These are phyloP conservation scores for Sclerotinia trifoliorum DNA, from an alignment of 2,329 filamentous ascomycete species.

Conservation along the genomic window DNA sequence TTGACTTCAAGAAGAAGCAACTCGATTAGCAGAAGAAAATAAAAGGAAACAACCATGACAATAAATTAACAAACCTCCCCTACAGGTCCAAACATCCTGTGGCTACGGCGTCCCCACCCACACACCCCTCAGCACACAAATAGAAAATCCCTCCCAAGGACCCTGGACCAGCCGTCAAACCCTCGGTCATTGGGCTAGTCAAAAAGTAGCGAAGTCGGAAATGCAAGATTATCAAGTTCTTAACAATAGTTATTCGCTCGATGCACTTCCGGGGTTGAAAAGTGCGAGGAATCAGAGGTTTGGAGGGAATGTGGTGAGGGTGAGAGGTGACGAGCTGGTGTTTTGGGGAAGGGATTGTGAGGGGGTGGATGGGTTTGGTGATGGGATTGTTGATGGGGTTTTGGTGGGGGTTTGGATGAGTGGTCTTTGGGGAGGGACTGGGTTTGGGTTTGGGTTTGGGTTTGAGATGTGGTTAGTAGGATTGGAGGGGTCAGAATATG, in stretches of 20 bases:
- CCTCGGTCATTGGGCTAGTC: background rate
- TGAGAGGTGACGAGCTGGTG: background rate
- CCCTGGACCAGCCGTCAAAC: conserved; percentile 17
- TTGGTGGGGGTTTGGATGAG: background rate
- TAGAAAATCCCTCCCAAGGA: background rate
- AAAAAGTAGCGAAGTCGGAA: background rate
- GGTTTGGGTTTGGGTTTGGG: background rate
- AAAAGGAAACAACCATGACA: background rate
- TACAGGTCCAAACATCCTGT: conserved; percentile 63
- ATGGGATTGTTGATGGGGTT: background rate
- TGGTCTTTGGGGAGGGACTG: background rate
- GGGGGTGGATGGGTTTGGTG: conserved; percentile 13
- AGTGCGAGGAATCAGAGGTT: background rate
- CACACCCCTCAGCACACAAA: background rate
- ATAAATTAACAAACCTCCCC: background rate
- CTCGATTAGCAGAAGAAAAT: background rate
- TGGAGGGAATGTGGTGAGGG: background rate
- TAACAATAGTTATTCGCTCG: conserved; percentile 11
- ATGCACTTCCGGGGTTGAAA: conserved; percentile 7
- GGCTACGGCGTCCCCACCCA: conserved; percentile 59
- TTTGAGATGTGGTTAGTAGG: background rate
- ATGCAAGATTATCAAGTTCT: background rate
- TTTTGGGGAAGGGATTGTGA: background rate
- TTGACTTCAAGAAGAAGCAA: background rate
- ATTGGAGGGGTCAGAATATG: background rate